Evolutionary conservation across 202 grass and related monocot genomes (phyloP), one percentile per base, ranked within the genome.

Genomic region (Carex arenaria): DNA sequence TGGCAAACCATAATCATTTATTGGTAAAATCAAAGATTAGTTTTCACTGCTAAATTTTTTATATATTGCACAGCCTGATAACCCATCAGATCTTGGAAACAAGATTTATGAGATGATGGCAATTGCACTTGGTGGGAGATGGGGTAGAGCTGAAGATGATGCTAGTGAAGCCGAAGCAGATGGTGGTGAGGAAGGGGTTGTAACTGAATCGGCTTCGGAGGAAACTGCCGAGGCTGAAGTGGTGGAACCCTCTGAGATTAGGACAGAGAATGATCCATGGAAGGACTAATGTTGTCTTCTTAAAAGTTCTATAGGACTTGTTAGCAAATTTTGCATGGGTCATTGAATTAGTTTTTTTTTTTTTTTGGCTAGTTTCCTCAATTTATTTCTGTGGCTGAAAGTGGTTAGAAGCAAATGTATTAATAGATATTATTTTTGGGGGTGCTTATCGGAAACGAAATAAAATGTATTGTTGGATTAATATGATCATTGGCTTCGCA

Each of bases 81-180:
- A 91, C 76, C 96, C 91, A 59, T 82, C 96, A 0, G 91, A 99
- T 30, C 88, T 99, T 79, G 88, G 93, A 51, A 87, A 89, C 78
- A 98, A 95, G 89, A 98, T 98, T 22, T 98, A 98, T 13, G 93
- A 93, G 85, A 95, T 95, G 96, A 98, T 98, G 93, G 85, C 85
- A 0, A 87, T 87, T 11, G 91, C 96, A 0, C 89, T 98, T 20
- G 87, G 89, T 1, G 96, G 90, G 59, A 89, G 89, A 90, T 98
- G 96, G 96, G 94, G 91, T 42, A 87, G 94, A 81, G 82, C 73
- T 0, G 85, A 80, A 34, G 11, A 8, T 1, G 85, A 85, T 54
- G 71, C 83, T 52, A 47, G 81, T 74, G 86, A 88, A 82, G 59
- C 73, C 53, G 32, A 55, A 0, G 63, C 72, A 36, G 30, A 64